Base-by-base conservation (phyloP, 192 early-diverging fungal species). In the Coemansia sp. region DNA sequence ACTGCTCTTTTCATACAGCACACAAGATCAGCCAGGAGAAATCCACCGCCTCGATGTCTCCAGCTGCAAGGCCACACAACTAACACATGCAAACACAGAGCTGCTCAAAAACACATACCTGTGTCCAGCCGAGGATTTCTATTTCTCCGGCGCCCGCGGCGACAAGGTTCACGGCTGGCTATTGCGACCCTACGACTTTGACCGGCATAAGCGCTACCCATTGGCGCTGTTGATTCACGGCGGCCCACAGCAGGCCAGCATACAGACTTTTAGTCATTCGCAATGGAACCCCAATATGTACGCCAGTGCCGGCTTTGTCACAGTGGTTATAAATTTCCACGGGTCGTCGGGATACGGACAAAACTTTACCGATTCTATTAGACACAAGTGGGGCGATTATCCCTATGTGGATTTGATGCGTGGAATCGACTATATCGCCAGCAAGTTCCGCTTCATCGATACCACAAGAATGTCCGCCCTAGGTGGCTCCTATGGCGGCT, bases 291-390 rank as follows among this genome's bases (percentile, higher is more conserved):
- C 83, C 6, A 81, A 85, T 54, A 63, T 86, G 37, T 89, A 81
- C 56, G 72, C 87, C 19, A 78, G 64, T 29, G 82, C 81, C 13
- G 87, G 87, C 4, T 87, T 70, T 58, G 78, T 78, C 23, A 81
- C 83, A n/a, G 78, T 86, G 27, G 72, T 81, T 17, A 77, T 88
- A 51, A 89, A 91, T 59, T 80, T 81, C 65, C 80, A 81, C 39
- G 89, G 89, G 24, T 89, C 87, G 0, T 81, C 85, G n/a, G 83
- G 86, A 38, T 91, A 88, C 52, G 87, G 89, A 11, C 78, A 83
- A 54, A 64, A 67, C 19, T 85, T 89, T 36, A 84, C 80, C 13
- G 73, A 85, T 47, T 77, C 82, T 23, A 85, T 91, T 41, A 53
- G 64, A 25, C 74, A 78, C 19, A 80, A 87, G 48, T 91, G 89